Evolutionary conservation across 345 rosid species (phyloP), one percentile per base, ranked within the genome.

Genomic region (Ceriops zippeliana): DNA sequence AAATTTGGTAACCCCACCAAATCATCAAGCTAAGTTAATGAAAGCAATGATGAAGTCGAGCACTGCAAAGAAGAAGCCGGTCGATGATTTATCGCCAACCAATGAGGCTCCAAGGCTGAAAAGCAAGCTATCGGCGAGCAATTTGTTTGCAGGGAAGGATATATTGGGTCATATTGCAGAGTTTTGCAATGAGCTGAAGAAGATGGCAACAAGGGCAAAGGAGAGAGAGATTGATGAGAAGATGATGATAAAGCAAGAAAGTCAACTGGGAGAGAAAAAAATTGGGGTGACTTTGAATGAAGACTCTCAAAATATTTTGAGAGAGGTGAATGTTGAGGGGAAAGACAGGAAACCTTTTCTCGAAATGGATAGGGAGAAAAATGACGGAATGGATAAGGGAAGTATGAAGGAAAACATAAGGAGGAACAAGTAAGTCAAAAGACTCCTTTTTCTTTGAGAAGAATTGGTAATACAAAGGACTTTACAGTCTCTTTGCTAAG

Each of bases 171-270:
- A 91, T 69, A 87, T 95, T 66, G 80, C 89, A 1, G 98, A 91
- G 46, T 91, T 95, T 53, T 92, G 96, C 78, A 83, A 78, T 47
- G 97, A 88, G 68, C 61, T 91, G 76, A 90, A 90, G 96, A 90
- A 84, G 73, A 65, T 95, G 75, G 91, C 97, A 0, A 79, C 80
- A 7, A 84, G 90, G 65, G 81, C 83, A 3, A 88, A 80, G 76
- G 96, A 85, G 76, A 84, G 83, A 70, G 98, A 89, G 68, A 71
- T 62, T 38, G 73, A 52, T 20, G 86, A 73, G 34, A 84, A 76
- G 57, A 20, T 42, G 57, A 63, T 75, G 57, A 63, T 75, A 47
- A 69, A 61, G 73, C 76, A 66, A 72, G 79, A 72, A 63, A 78
- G 63, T 70, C 75, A 74, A 67, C 63, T 61, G 75, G 65, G 71